Evolutionary conservation across 2,329 filamentous ascomycete genomes (phyloP).

Genomic region (Nemania serpens): DNA sequence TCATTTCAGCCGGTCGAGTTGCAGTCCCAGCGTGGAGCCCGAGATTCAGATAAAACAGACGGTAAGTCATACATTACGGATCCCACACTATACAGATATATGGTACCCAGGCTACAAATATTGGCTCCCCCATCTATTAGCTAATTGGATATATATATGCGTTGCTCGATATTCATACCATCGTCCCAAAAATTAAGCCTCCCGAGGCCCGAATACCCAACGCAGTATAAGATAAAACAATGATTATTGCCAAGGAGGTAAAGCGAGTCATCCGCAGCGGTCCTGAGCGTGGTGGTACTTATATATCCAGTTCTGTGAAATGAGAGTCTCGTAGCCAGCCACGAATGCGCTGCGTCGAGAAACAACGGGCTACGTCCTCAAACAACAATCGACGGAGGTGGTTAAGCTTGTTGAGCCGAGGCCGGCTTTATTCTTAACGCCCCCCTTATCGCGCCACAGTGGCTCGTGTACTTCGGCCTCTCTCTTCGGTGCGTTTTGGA

Average conservation of each 20-base stretch:
- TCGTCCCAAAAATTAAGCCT: neutral
- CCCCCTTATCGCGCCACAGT: slow-evolving; percentile 29
- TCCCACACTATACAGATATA: neutral
- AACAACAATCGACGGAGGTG: neutral
- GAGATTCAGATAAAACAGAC: no score
- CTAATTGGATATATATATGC: neutral
- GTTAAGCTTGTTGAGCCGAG: neutral
- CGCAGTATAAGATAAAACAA: neutral
- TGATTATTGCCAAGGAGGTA: neutral
- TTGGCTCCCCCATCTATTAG: slow-evolving; percentile 1
- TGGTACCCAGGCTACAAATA: neutral
- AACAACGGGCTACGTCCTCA: neutral
- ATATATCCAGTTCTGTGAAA: neutral
- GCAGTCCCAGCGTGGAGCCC: no score
- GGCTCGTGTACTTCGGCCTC: slow-evolving; percentile 34
- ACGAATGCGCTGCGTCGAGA: neutral
- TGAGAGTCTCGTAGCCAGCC: neutral
- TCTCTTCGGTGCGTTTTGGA: slow-evolving; percentile 36
- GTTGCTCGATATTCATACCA: slow-evolving; percentile 10
- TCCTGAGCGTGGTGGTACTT: neutral
- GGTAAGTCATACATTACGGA: slow-evolving; percentile 14
- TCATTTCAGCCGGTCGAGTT: no score
- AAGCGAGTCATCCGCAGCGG: neutral
- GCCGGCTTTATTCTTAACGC: neutral
- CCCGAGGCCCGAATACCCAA: neutral